Percentiles rank a stretch among this genome's conserved stretches.
phyloP scores from a whole-genome alignment of 2,329 filamentous ascomycete genomes.

The Erysiphe neolycopersici region DNA sequence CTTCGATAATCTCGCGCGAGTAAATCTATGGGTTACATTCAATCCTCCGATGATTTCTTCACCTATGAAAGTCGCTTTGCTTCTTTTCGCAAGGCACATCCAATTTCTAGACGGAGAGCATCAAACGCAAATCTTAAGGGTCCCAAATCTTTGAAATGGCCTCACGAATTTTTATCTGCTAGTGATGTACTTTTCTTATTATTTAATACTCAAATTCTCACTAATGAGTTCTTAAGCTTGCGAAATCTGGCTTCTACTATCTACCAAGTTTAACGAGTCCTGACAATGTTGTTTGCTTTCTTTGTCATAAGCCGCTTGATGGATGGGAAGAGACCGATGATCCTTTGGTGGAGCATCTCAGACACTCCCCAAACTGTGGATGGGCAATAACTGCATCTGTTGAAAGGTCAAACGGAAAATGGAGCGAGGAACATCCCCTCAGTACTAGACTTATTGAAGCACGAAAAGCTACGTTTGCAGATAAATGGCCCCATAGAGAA shows the following conservation, averaged over 20 bases:
- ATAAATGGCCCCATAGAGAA: constrained; percentile 65
- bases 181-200: constrained; percentile 24
- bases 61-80: constrained; percentile 52
- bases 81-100: constrained; percentile 45
- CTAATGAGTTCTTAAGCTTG: constrained; percentile 31
- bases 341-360: constrained; percentile 61
- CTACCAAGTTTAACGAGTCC: constrained; percentile 45
- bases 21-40: constrained; percentile 6
- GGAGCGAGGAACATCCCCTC: constrained; percentile 46
- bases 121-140: constrained; percentile 35
- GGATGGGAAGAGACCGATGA: constrained; percentile 80
- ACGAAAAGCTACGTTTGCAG: constrained; percentile 58
- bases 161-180: constrained; percentile 40
- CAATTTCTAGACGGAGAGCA: constrained; percentile 37
- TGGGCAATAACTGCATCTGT: constrained; percentile 53
- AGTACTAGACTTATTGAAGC: constrained; percentile 46
- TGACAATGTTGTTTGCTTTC: constrained; percentile 77
- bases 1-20: too few relatives aligned
- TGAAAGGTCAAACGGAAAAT: constrained; percentile 32
- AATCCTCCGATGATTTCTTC: constrained; percentile 21
- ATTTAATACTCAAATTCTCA: background rate
- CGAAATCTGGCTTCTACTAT: constrained; percentile 77
- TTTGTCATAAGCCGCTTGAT: constrained; percentile 60
- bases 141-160: constrained; percentile 42
- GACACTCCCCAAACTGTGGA: constrained; percentile 56